Evolutionary conservation across 441 rosid genomes (phyloP).

Genomic region (Populus hybrid): DNA sequence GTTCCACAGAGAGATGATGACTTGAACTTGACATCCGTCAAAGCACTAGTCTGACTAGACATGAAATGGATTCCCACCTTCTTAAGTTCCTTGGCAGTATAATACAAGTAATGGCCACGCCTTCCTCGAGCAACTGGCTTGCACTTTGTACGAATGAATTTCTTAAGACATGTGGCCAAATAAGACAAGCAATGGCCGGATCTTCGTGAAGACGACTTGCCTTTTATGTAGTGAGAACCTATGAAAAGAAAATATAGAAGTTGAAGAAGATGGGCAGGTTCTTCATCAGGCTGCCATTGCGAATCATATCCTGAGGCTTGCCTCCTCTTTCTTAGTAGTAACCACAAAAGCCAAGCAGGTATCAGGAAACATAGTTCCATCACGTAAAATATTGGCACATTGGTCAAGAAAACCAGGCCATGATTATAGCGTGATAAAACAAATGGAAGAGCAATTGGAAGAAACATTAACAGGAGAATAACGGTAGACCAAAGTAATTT

Average conservation of each 20-base stretch:
- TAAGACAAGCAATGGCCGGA: neutral
- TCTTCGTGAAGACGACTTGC: neutral
- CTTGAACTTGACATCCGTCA: neutral
- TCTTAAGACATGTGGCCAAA: neutral
- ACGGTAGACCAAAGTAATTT: neutral
- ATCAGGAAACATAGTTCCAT: too few species aligned
- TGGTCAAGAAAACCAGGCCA: too few species aligned
- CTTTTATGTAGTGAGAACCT: neutral
- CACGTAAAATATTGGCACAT: too few species aligned
- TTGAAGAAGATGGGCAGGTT: conserved; percentile 15
- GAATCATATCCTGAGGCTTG: neutral
- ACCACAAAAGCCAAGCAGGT: too few species aligned
- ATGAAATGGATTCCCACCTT: conserved; percentile 10
- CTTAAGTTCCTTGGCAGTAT: neutral
- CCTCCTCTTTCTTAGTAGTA: neutral
- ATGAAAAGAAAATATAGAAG: neutral
- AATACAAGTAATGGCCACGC: neutral
- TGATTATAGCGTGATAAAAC: too few species aligned
- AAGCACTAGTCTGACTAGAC: neutral
- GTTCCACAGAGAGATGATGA: neutral
- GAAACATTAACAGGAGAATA: neutral
- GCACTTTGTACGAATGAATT: too few species aligned
- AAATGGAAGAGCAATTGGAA: too few species aligned
- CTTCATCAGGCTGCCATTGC: neutral
- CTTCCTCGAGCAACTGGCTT: neutral